Base-by-base conservation (phyloP, 2,329 filamentous ascomycete genomes). In the Botrytis pseudocinerea region DNA sequence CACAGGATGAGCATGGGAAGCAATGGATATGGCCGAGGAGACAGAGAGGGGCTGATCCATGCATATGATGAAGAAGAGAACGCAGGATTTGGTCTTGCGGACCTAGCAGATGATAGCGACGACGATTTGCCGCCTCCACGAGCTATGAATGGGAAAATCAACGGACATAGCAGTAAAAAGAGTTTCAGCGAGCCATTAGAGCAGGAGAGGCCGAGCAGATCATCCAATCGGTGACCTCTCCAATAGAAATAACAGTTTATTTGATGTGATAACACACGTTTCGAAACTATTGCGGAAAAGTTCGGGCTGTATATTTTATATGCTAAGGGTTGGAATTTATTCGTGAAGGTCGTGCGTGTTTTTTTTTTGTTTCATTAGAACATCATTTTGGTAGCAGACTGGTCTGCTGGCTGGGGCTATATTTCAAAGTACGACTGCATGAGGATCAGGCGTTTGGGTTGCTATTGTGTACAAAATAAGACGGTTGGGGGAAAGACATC, bases 51-150 rank as follows among this genome's bases (percentile, higher is more conserved):
- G 7, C 85, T 98, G 38, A 97, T 98, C 82, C 92, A 92, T 75
- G 92, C 91, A 18, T 98, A 97, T 79, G 95, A 98, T 78, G 90
- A 96, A 74, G 95, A 98, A 81, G 90, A 92, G 78, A 87, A 86
- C 62, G 87, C 87, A 60, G 89, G 88, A 8, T 93, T 97, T 76
- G 93, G 93, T 59, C 85, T 98, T 64, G 89, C 89, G 22, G 93
- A 97, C 78, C 84, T 98, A 57, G 87, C 92, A 2, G 92, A 95
- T 76, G 93, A 96, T 75, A 92, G 88, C 77, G 91, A 93, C 44
- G 90, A 90, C 46, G 79, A 78, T 44, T 74, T 73, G n/a, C 66
- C 68, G 40, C 75, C 73, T 20, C 70, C 71, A 12, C 69, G 65
- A 22, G 73, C 70, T 70, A 72, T 73, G 16, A 80, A 81, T 71